Conservation (phyloP, 2,329 filamentous ascomycete species). For the Trichoderma oligosporum region DNA sequence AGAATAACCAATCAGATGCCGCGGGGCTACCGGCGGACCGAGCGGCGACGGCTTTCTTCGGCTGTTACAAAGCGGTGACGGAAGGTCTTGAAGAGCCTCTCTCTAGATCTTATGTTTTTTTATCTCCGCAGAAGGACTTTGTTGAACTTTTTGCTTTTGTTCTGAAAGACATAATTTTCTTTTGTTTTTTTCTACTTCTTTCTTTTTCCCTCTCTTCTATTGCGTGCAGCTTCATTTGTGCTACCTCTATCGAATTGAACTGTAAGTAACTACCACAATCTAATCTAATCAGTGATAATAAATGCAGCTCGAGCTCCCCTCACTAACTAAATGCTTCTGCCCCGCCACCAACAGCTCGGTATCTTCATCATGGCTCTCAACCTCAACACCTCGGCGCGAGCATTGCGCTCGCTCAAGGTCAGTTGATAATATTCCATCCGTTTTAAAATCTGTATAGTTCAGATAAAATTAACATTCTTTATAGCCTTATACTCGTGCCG, state of each 20-base stretch:
- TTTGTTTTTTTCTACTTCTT: background rate
- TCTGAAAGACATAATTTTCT: background rate
- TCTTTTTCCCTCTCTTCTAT: background rate
- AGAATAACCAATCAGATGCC: slow-evolving; percentile 31
- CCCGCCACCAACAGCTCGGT: slow-evolving; percentile 20
- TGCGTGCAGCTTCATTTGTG: background rate
- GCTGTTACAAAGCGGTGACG: slow-evolving; percentile 26
- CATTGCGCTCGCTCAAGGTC: slow-evolving; percentile 62
- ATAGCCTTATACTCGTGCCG: slow-evolving; percentile 33
- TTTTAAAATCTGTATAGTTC: too few species aligned
- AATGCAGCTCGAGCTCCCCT: background rate
- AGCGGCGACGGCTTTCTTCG: slow-evolving; percentile 34
- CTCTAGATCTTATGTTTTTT: background rate
- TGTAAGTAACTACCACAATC: background rate
- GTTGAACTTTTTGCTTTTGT: background rate
- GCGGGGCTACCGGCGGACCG: slow-evolving; percentile 24
- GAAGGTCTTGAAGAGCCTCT: background rate
- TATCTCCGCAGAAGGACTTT: background rate
- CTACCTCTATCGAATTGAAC: background rate
- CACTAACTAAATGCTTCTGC: slow-evolving; percentile 11
- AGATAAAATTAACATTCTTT: background rate
- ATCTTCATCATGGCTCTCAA: slow-evolving; percentile 57
- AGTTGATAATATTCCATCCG: slow-evolving; percentile 26
- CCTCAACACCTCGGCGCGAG: slow-evolving; percentile 58
- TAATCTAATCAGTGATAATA: background rate